Evolutionary conservation across 192 early-diverging fungal genomes (phyloP).

Genomic region (Mortierella alpina): DNA sequence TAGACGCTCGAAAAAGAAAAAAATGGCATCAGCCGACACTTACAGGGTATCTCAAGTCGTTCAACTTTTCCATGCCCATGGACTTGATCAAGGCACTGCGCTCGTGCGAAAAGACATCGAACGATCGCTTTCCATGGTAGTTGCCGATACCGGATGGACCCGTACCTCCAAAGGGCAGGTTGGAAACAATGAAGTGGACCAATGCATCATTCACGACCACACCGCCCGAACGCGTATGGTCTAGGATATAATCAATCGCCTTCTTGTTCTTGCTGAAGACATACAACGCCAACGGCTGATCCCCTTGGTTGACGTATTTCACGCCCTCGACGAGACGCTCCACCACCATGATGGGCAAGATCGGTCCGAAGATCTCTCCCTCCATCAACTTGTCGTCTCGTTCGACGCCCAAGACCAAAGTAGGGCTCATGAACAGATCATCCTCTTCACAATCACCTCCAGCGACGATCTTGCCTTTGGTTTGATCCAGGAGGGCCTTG

Average conservation of each 20-base stretch:
- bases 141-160: conserved; percentile 88
- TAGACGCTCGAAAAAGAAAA: background rate
- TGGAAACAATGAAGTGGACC: conserved; percentile 69
- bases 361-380: conserved; percentile 94
- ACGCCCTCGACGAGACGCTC: conserved; percentile 78
- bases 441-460: conserved; percentile 70
- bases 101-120: conserved; percentile 85
- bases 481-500: conserved; percentile 58
- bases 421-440: conserved; percentile 82
- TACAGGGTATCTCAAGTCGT: conserved; percentile 51
- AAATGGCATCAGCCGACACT: background rate
- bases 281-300: conserved; percentile 86
- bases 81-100: conserved; percentile 66
- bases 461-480: conserved; percentile 63
- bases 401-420: conserved; percentile 79
- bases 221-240: conserved; percentile 79
- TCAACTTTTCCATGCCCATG: conserved; percentile 52
- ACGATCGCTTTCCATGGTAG: conserved; percentile 86
- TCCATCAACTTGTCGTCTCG: conserved; percentile 78
- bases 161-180: conserved; percentile 89
- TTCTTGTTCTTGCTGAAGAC: conserved; percentile 71
- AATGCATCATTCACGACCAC: conserved; percentile 86
- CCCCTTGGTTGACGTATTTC: conserved; percentile 68
- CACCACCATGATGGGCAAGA: conserved; percentile 84
- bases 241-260: conserved; percentile 71